Evolutionary conservation across 345 rosid genomes (phyloP).

Genomic region (Salix brachista): DNA sequence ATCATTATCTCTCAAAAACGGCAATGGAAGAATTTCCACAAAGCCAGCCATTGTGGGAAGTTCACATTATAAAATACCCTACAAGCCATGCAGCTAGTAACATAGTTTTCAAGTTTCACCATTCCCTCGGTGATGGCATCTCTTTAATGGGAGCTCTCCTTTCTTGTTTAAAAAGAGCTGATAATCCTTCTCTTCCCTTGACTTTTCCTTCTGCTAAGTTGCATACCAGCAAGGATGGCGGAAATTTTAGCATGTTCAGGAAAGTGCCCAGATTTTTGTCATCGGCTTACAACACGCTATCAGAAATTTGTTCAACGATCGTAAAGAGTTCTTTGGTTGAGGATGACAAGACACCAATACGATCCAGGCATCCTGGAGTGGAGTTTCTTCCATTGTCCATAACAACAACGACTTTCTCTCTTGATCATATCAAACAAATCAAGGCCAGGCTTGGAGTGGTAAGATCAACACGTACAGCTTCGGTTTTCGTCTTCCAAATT

Average conservation of each 20-base stretch:
- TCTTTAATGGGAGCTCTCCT: slow-evolving; percentile 52
- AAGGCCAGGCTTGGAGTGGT: slow-evolving; percentile 32
- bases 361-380: slow-evolving; percentile 29
- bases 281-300: slow-evolving; percentile 15
- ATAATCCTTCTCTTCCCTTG: slow-evolving; percentile 40
- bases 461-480: not conserved
- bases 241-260: not conserved
- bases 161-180: slow-evolving; percentile 50
- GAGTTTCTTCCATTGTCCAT: slow-evolving; percentile 27
- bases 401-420: slow-evolving; percentile 29
- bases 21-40: slow-evolving; percentile 29
- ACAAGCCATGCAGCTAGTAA: slow-evolving; percentile 35
- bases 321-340: slow-evolving; percentile 28
- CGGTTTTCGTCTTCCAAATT: not conserved
- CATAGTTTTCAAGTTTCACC: slow-evolving; percentile 46
- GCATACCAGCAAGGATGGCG: not conserved
- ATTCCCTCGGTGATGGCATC: slow-evolving; percentile 52
- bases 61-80: slow-evolving; percentile 43
- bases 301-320: slow-evolving; percentile 33
- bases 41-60: slow-evolving; percentile 46
- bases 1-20: slow-evolving; percentile 29
- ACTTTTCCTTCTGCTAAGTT: slow-evolving; percentile 31
- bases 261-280: not conserved
- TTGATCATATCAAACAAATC: slow-evolving; percentile 35
- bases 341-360: slow-evolving; percentile 33